Conservation (phyloP, 2,329 filamentous ascomycete species). For the Colletotrichum musae region DNA sequence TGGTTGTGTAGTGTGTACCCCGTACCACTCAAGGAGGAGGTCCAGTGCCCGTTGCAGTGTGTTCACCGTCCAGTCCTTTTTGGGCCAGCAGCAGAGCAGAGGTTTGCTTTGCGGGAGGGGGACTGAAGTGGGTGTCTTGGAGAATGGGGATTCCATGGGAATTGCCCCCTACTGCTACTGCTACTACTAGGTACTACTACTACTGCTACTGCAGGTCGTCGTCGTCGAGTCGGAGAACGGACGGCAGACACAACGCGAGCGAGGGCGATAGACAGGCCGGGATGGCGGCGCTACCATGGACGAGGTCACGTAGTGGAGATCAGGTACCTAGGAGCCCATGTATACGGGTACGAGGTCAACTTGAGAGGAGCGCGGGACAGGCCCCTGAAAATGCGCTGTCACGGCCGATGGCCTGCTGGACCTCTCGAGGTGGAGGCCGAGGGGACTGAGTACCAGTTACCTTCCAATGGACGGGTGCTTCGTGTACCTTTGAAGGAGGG, state of each 20-base stretch:
- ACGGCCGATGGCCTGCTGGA: slow-evolving; percentile 13
- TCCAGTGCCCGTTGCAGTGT: not conserved
- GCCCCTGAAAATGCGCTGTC: slow-evolving; percentile 16
- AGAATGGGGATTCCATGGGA: slow-evolving; percentile 4
- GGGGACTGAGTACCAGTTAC: slow-evolving; percentile 24
- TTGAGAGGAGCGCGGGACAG: slow-evolving; percentile 15
- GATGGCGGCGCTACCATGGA: slow-evolving; percentile 33
- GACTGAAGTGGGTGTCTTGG: not conserved
- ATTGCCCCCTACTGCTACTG: not conserved
- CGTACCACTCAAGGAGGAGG: not conserved
- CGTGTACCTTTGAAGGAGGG: slow-evolving; percentile 9
- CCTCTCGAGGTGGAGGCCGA: slow-evolving; percentile 21
- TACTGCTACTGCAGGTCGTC: not conserved
- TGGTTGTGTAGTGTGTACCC: not conserved
- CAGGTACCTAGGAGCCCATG: slow-evolving; percentile 26
- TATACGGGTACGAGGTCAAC: slow-evolving; percentile 25
- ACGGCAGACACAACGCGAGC: slow-evolving; percentile 29
- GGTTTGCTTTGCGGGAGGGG: not conserved
- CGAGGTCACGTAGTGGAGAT: slow-evolving; percentile 37
- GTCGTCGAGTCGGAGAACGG: slow-evolving; percentile 29
- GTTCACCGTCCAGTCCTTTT: slow-evolving; percentile 5
- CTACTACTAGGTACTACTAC: too few species aligned
- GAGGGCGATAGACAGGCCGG: slow-evolving; percentile 31
- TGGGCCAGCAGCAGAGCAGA: not conserved
- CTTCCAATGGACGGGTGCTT: not conserved